phyloP scores from a whole-genome alignment of 129 eudicot species.

The Ambrosia artemisiifolia region DNA sequence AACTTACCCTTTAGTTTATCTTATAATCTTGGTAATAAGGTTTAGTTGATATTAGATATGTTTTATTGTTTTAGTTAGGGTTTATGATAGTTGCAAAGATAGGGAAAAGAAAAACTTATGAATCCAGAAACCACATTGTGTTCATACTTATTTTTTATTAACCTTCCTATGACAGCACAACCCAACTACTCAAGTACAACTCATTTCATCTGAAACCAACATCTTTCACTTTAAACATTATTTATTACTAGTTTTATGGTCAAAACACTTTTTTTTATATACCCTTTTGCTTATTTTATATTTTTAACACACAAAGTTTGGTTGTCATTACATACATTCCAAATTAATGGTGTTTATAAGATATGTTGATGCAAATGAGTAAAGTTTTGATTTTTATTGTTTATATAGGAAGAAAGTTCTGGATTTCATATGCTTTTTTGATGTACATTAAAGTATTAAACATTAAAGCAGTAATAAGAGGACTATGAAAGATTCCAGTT shows the following conservation, averaged over 20 bases:
- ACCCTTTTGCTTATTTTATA: conserved; percentile 9
- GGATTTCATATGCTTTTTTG: conserved; percentile 4
- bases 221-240: not conserved
- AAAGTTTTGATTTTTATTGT: conserved; percentile 10
- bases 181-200: conserved; percentile 4
- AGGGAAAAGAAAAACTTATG: conserved; percentile 1
- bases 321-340: not conserved
- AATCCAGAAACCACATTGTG: conserved; percentile 13
- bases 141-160: not conserved
- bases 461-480: conserved; percentile 16
- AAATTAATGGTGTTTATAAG: not conserved
- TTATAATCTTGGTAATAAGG: not conserved
- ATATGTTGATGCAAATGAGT: conserved; percentile 1
- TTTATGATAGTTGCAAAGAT: not conserved
- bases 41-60: not conserved
- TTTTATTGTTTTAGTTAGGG: conserved; percentile 2
- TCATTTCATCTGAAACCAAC: conserved; percentile 8
- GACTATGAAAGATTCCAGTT: conserved; percentile 28
- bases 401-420: not conserved
- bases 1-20: not conserved
- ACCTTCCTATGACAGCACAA: conserved; percentile 5
- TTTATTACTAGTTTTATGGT: not conserved
- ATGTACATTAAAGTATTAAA: conserved; percentile 14
- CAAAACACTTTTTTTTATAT: conserved; percentile 13
- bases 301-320: not conserved